Conservation (phyloP, 805 yeast genomes). For the Ogataea haglerorum region DNA sequence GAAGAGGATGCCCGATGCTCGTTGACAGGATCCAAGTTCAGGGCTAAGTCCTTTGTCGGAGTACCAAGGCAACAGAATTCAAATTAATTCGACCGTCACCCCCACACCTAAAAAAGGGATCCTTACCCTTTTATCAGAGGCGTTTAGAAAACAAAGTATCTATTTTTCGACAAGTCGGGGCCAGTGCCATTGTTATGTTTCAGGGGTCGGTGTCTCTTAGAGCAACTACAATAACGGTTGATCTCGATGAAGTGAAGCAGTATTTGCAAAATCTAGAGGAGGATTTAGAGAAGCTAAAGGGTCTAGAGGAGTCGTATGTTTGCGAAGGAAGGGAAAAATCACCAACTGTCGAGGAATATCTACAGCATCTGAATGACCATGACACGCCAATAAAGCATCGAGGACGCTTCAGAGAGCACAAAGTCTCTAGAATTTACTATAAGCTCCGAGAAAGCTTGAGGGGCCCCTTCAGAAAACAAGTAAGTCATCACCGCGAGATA, state of each 20-base stretch:
- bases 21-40: too few relatives aligned
- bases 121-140: not conserved
- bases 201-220: constrained; percentile 16
- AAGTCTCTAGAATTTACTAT: constrained; percentile 16
- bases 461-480: constrained; percentile 13
- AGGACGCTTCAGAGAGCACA: constrained; percentile 11
- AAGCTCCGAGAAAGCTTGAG: constrained; percentile 16
- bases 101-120: not conserved
- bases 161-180: not conserved
- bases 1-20: too few relatives aligned
- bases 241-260: constrained; percentile 12
- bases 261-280: constrained; percentile 11
- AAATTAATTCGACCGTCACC: not conserved
- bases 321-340: not conserved
- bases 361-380: not conserved
- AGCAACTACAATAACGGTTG: constrained; percentile 12
- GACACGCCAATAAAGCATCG: not conserved
- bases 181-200: constrained; percentile 8
- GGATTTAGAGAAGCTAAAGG: constrained; percentile 8
- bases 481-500: too few relatives aligned
- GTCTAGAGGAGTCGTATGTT: not conserved
- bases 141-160: not conserved
- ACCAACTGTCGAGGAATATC: not conserved
- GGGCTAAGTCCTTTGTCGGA: too few relatives aligned
- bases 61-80: too few relatives aligned